Evolutionary conservation across 2,329 filamentous ascomycete species (phyloP).

Genomic region (Neocucurbitaria cava): DNA sequence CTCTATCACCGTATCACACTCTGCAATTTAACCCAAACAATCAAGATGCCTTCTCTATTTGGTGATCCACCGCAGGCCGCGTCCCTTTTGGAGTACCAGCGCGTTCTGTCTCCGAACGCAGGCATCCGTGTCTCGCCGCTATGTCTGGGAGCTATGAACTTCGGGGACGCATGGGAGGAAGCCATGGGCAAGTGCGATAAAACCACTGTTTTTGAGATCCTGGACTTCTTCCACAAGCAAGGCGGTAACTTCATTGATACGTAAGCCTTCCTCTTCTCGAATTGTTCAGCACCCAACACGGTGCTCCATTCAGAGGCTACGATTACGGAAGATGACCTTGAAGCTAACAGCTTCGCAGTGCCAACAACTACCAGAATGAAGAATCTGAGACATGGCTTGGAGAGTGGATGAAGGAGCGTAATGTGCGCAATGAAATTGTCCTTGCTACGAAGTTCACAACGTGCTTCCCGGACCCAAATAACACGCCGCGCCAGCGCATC

Average conservation of each 20-base stretch:
- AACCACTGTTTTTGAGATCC: slow-evolving; percentile 53
- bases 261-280: slow-evolving; percentile 16
- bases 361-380: slow-evolving; percentile 57
- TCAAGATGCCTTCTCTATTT: slow-evolving; percentile 33
- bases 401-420: slow-evolving; percentile 58
- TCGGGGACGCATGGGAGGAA: slow-evolving; percentile 58
- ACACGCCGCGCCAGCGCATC: slow-evolving; percentile 33
- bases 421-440: slow-evolving; percentile 59
- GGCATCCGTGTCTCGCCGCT: slow-evolving; percentile 61
- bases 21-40: neutral
- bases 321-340: neutral
- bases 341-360: slow-evolving; percentile 31
- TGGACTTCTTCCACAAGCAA: slow-evolving; percentile 56
- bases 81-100: slow-evolving; percentile 59
- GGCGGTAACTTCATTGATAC: slow-evolving; percentile 64
- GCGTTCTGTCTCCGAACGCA: slow-evolving; percentile 59
- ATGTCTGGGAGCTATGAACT: slow-evolving; percentile 63
- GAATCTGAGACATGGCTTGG: slow-evolving; percentile 59
- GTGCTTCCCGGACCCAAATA: slow-evolving; percentile 29
- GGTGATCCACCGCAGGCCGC: slow-evolving; percentile 33
- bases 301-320: neutral
- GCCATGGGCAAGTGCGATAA: slow-evolving; percentile 54
- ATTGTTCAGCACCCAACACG: neutral
- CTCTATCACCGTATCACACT: neutral
- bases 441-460: slow-evolving; percentile 63